Conservation (phyloP, 441 rosid species). For the Adansonia madagascariensis region DNA sequence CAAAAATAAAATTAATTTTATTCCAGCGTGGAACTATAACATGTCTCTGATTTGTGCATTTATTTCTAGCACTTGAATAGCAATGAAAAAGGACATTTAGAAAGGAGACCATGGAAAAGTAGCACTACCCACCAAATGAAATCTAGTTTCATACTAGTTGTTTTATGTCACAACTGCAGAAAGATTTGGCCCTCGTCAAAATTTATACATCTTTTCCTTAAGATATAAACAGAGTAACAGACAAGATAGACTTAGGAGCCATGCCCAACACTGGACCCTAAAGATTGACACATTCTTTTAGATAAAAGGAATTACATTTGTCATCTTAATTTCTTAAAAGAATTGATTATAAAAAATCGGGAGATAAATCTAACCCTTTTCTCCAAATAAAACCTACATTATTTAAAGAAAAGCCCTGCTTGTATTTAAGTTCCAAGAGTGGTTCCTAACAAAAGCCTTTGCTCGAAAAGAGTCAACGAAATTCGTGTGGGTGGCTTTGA, state of each 20-base stretch:
- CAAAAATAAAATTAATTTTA: not conserved
- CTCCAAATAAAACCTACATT: not conserved
- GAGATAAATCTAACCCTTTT: not conserved
- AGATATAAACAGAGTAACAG: not conserved
- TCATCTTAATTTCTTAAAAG: not conserved
- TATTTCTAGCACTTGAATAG: not conserved
- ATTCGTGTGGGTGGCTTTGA: not conserved
- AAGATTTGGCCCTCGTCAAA: not conserved
- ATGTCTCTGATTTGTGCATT: constrained; percentile 3
- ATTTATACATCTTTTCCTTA: not conserved
- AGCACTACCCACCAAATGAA: not conserved
- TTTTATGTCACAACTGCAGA: not conserved
- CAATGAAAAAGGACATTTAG: not conserved
- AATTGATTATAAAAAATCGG: not conserved
- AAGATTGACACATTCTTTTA: constrained; percentile 14
- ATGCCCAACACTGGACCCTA: not conserved
- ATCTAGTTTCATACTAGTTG: not conserved
- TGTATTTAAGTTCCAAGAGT: not conserved
- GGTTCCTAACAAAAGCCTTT: not conserved
- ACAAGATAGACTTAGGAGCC: not conserved
- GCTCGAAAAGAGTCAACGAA: not conserved
- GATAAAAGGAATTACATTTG: not conserved
- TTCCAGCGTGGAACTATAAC: not conserved
- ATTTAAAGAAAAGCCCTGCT: not conserved
- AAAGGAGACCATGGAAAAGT: constrained; percentile 1